Evolutionary conservation across 75 land plant species (phyloP), one percentile per base, ranked within the genome.

Genomic region (Picea sitchensis): DNA sequence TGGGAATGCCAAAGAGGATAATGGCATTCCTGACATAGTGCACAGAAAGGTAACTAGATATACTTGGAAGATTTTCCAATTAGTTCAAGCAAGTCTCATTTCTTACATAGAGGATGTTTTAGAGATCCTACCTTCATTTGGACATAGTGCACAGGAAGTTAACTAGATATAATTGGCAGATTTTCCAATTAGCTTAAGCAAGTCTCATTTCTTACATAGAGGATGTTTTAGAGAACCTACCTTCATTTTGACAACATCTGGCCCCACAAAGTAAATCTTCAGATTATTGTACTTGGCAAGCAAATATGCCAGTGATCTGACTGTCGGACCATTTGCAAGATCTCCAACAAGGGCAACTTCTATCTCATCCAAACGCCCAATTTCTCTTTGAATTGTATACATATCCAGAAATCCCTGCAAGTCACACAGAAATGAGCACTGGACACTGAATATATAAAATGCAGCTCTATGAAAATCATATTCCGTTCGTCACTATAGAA

Each of bases 181-280:
- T 44, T 26, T 57, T 77, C 73, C n/a, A n/a, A 77, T 61, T 20
- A 12, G 20, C 31, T 62, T 34, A 47, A 77, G 54, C 56, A 38
- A 44, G 31, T 34, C 4, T 67, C 5, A 67, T 14, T 67, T 67
- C 5, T 30, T 73, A 71, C 77, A 69, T 59, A 12, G 26, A 17
- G 17, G 21, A 56, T 6, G 1, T 9, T 20, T 34, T 31, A 14
- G 0, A n/a, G 59, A 63, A 59, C 61, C 15, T 73, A 95, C 99
- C 94, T 97, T 95, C 99, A 97, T 97, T 78, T 95, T 97, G 18
- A 95, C 98, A 26, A 95, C 96, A 78, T 93, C 94, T 59, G 99
- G 98, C 61, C 98, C 82, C 26, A 95, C 99, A 85, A 97, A 95
- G 76, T 93, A 97, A 20, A 97, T 82, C 80, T 93, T 91, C 36